Base-by-base conservation (phyloP, 2,329 filamentous ascomycete species). In the Ophiostoma sp. region DNA sequence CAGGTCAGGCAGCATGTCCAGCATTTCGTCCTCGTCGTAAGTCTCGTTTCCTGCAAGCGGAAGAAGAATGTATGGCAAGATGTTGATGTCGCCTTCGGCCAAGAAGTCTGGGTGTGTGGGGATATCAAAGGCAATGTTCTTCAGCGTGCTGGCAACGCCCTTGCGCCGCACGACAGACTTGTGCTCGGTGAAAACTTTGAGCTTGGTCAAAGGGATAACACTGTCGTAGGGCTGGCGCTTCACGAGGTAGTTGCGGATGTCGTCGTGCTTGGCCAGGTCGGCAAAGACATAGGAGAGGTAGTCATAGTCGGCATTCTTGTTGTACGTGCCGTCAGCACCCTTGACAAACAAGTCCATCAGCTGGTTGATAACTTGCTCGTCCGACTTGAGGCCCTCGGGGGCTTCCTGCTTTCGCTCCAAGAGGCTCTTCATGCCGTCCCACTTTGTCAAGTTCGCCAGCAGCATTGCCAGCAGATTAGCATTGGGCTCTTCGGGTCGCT, bases 261-360 rank as follows among this genome's bases (percentile, higher is more conserved):
- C 85, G 47, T 87, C 82, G 74, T 93, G 89, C 78, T 93, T 96
- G 65, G 93, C 89, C 9, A 99, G 83, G 77, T 99, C 94, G 55
- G 95, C 94, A 76, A 99, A 96, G 68, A 97, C 83, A 76, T 98
- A 99, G 58, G 93, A 88, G 38, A 99, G 85, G 78, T 98, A 97
- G 80, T 99, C 93, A 77, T 88, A 98, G 78, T 94, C 85, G 70
- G 93, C 93, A 40, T 89, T 77, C 75, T 90, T 89, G 82, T 98
- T 98, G 78, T 95, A 93, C 9, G 84, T 82, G 38, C 90, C 90
- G 70, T 90, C 88, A 36, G 91, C 88, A 27, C 94, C 94, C 80
- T 95, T 96, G 76, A 98, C 95, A 76, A 99, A 99, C 74, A 96
- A 89, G 77, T 98, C 95, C 77, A 99, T 87, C 42, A 99, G 82